Conservation (phyloP, 1,284 basidiomycete species). For the Puccinia novopanici region DNA sequence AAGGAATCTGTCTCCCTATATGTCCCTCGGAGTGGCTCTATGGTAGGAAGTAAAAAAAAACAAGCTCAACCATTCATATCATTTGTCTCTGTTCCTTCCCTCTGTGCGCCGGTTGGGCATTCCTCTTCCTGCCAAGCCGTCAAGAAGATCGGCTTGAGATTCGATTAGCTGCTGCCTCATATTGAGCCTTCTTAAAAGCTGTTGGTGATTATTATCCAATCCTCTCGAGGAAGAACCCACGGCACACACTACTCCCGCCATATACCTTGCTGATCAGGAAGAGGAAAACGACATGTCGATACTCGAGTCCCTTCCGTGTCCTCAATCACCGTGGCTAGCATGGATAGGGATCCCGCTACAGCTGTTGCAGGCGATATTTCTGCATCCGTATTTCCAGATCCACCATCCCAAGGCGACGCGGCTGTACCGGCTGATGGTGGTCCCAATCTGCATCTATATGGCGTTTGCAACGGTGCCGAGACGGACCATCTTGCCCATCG, state of each 20-base stretch:
- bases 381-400: conserved; percentile 45
- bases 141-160: neutral
- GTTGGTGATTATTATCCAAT: neutral
- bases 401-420: conserved; percentile 27
- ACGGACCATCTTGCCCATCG: conserved; percentile 27
- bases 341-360: conserved; percentile 14
- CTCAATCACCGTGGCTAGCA: conserved; percentile 26
- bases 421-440: conserved; percentile 13
- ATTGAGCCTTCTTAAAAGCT: neutral
- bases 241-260: neutral
- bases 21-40: neutral
- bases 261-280: neutral
- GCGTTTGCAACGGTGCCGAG: conserved; percentile 38
- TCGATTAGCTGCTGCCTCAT: neutral
- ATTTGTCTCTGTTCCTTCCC: too few species aligned
- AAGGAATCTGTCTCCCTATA: neutral
- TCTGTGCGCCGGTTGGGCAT: neutral
- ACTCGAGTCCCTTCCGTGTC: conserved; percentile 36
- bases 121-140: neutral
- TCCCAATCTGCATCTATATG: conserved; percentile 39
- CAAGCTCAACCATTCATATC: neutral
- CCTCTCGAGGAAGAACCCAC: neutral
- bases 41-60: conserved; percentile 16
- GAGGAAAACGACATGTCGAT: conserved; percentile 25
- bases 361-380: conserved; percentile 28